Percentiles rank a stretch among this genome's conserved stretches.
Evolutionary conservation across 1,139 yeast genomes (phyloP).

Genomic region (Wickerhamomyces sp.): DNA sequence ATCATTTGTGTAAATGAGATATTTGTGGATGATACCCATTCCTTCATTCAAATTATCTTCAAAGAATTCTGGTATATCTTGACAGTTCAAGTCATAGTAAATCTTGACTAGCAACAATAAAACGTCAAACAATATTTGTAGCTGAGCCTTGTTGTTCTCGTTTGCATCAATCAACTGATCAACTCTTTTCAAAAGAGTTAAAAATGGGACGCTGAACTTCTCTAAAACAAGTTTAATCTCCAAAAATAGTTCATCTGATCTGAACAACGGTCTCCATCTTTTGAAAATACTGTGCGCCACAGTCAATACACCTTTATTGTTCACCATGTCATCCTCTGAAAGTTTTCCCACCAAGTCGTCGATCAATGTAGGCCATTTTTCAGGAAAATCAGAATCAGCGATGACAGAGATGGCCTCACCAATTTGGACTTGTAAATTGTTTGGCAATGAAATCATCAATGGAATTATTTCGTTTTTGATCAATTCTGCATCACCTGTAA

Average conservation of each 20-base stretch:
- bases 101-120: constrained; percentile 69
- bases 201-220: constrained; percentile 79
- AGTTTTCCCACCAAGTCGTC: constrained; percentile 71
- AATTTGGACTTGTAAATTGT: constrained; percentile 73
- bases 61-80: constrained; percentile 96
- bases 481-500: constrained; percentile 62
- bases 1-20: constrained; percentile 55
- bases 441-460: constrained; percentile 78
- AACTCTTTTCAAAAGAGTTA: constrained; percentile 57
- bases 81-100: constrained; percentile 91
- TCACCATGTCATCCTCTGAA: constrained; percentile 52
- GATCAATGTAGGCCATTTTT: constrained; percentile 75
- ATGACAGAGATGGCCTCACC: constrained; percentile 91
- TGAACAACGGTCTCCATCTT: constrained; percentile 92
- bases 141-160: constrained; percentile 38
- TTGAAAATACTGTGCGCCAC: constrained; percentile 96
- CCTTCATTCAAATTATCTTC: constrained; percentile 82
- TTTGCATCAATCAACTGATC: constrained; percentile 59
- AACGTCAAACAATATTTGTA: constrained; percentile 61
- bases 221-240: constrained; percentile 87
- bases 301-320: constrained; percentile 78
- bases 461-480: constrained; percentile 75
- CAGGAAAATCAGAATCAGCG: constrained; percentile 96
- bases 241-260: constrained; percentile 82
- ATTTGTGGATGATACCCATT: constrained; percentile 79